Evolutionary conservation across 2,329 filamentous ascomycete genomes (phyloP).

Genomic region (Fusarium algeriense): DNA sequence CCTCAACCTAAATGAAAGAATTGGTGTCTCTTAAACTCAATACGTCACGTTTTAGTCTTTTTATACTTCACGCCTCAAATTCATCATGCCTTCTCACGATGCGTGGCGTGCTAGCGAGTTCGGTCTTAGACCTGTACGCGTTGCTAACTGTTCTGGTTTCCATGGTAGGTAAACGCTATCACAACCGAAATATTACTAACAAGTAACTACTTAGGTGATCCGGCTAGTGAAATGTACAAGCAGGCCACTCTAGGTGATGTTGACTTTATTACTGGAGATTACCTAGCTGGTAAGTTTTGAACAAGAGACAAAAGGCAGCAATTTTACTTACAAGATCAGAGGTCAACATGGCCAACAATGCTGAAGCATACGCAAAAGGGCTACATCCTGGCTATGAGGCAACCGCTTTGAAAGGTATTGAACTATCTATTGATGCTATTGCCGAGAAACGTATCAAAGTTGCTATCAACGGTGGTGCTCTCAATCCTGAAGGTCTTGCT

Average conservation of each 20-base stretch:
- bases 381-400: neutral
- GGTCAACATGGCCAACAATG: neutral
- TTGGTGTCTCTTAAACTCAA: neutral
- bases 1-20: neutral
- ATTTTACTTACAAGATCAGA: neutral
- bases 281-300: neutral
- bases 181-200: neutral
- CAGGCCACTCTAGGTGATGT: neutral
- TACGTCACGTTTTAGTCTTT: too few species aligned
- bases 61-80: neutral
- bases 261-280: neutral
- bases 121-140: neutral
- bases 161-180: neutral
- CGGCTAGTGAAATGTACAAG: neutral
- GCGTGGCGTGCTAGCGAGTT: neutral
- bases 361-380: neutral
- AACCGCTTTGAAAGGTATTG: neutral
- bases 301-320: too few species aligned
- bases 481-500: neutral
- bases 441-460: neutral
- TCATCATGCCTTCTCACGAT: neutral
- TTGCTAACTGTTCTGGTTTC: neutral
- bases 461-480: neutral
- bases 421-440: neutral
- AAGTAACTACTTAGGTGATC: neutral